Evolutionary conservation across 441 rosid genomes (phyloP), one percentile per base, ranked within the genome.

Genomic region (Capsella rubella): DNA sequence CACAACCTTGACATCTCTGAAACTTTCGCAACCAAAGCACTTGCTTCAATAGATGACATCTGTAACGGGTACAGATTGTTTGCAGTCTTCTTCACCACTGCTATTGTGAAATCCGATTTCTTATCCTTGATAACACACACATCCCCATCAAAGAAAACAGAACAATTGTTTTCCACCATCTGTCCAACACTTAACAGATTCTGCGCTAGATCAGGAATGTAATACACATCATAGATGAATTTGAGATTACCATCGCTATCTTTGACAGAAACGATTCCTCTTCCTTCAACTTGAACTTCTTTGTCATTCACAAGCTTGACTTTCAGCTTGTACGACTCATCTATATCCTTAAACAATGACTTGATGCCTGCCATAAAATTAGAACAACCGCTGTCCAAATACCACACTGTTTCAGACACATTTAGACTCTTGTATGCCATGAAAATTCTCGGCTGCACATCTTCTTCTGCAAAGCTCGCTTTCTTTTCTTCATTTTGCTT

Each of bases 251-350:
- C 71, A 39, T 37, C n/a, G 27, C n/a, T 3, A 52, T 25, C 6
- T 0, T 52, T 3, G 4, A 52, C 28, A 21, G 0, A 35, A 3
- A 67, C 15, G 0, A 34, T 34, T 6, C 37, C n/a, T 51, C 4
- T 35, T 0, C 27, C 15, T 37, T 67, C 28, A 2, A 53, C 61
- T 6, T 52, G 18, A 47, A 64, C 29, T 64, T 64, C 29, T 32
- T 64, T 47, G 0, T 45, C 18, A 32, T 64, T 45, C 12, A 45
- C 43, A 47, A 64, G 32, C 11, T 52, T 67, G 60, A 52, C 61
- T 49, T 67, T 67, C 3, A 8, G 25, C 32, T 66, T 50, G 27
- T 34, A n/a, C 0, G 71, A 66, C 14, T 21, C 49, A 35, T 50
- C 14, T 12, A 65, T 1, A 14, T 65, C 46, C 2, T 50, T 65